These are phyloP conservation scores for Cocos nucifera DNA, from an alignment of 176 grass and related monocot species.

Conservation along the genomic window DNA sequence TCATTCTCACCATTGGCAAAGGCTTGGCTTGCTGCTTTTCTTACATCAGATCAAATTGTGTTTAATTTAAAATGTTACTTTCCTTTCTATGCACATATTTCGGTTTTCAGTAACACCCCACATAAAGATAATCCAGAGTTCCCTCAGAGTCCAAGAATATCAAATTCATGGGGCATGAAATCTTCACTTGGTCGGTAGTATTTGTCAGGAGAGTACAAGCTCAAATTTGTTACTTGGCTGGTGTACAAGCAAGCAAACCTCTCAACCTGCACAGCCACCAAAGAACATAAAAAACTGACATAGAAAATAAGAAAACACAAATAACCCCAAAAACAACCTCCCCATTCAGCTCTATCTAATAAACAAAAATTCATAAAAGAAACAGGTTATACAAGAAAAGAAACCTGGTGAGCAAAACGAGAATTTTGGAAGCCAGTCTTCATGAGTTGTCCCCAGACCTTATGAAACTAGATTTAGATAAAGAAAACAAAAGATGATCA, in stretches of 20 bases:
- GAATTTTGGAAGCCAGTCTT: conserved; percentile 99
- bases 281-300: neutral
- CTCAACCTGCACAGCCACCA: conserved; percentile 55
- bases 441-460: conserved; percentile 98
- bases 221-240: conserved; percentile 85
- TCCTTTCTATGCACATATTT: conserved; percentile 1
- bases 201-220: conserved; percentile 78
- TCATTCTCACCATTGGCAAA: too few species aligned
- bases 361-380: neutral
- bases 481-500: too few species aligned
- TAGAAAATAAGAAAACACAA: too few species aligned
- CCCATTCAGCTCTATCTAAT: too few species aligned
- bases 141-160: conserved; percentile 52
- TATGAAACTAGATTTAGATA: conserved; percentile 62
- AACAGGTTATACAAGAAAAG: neutral
- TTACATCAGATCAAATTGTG: too few species aligned
- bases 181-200: conserved; percentile 97
- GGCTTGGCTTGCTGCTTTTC: too few species aligned
- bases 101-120: neutral
- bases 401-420: conserved; percentile 97
- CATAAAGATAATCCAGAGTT: neutral
- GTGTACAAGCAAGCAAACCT: conserved; percentile 94
- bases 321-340: too few species aligned
- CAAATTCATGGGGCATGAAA: conserved; percentile 96
- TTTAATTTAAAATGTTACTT: neutral